Percentiles rank a stretch among this genome's conserved stretches.
Conservation (phyloP, 331 rosid species). For the Stylosanthes scabra region DNA sequence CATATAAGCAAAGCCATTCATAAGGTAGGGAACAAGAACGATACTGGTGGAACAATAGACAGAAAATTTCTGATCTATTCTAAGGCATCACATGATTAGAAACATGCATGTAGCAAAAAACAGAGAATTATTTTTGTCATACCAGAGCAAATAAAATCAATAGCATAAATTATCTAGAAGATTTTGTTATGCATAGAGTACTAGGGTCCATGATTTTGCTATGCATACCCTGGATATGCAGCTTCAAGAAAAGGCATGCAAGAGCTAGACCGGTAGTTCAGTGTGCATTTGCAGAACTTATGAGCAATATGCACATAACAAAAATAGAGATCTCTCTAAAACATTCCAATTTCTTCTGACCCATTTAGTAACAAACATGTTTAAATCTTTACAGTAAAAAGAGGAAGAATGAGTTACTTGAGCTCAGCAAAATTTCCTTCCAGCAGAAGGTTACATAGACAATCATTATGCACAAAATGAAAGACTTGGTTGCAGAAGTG, state of each 20-base stretch:
- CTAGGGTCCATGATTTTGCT: not conserved
- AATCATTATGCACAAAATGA: slow-evolving; percentile 26
- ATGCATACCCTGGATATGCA: slow-evolving; percentile 4
- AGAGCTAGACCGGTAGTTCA: not conserved
- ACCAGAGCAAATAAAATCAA: not conserved
- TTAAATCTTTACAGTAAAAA: not conserved
- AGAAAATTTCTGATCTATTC: slow-evolving; percentile 1
- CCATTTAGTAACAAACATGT: not conserved
- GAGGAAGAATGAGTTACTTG: slow-evolving; percentile 11
- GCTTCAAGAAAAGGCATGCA: slow-evolving; percentile 18
- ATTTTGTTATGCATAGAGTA: not conserved
- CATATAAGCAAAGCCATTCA: slow-evolving; percentile 25
- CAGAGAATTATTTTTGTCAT: not conserved
- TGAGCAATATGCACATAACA: not conserved
- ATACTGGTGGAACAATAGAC: not conserved
- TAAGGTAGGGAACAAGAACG: slow-evolving; percentile 13
- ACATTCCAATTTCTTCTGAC: slow-evolving; percentile 17
- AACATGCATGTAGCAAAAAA: not conserved
- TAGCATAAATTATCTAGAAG: no score
- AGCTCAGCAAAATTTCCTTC: slow-evolving; percentile 9
- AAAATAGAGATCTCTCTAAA: not conserved
- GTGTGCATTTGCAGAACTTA: not conserved
- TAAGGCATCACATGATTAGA: slow-evolving; percentile 11
- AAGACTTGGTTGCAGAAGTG: slow-evolving; percentile 27
- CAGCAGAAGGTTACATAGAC: slow-evolving; percentile 8